These are phyloP conservation scores for Rubus parviflorus DNA, from an alignment of 306 rosid species.

Conservation along the genomic window DNA sequence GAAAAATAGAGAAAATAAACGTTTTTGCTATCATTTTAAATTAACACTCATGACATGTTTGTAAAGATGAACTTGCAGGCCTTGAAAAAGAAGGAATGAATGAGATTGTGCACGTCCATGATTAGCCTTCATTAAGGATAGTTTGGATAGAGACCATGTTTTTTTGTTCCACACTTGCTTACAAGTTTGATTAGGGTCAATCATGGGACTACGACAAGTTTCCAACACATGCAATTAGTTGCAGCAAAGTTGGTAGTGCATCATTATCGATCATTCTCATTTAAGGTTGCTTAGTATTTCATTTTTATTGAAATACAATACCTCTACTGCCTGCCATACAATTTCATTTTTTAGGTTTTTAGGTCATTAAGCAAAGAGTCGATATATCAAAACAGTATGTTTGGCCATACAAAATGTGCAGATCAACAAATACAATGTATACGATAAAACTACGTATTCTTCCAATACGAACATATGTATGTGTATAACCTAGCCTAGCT, in stretches of 20 bases:
- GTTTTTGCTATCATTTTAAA: background rate
- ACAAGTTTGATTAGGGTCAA: background rate
- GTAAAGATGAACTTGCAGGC: background rate
- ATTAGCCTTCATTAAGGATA: constrained; percentile 22
- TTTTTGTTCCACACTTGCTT: background rate
- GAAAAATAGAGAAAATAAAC: background rate
- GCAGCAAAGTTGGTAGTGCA: background rate
- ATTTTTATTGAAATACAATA: constrained; percentile 17
- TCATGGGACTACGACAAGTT: constrained; percentile 3
- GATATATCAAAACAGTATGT: too few species aligned
- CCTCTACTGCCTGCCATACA: too few species aligned
- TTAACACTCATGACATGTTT: background rate
- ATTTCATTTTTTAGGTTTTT: too few species aligned
- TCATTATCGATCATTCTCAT: background rate
- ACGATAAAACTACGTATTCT: too few species aligned
- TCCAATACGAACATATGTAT: background rate
- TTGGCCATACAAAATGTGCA: too few species aligned
- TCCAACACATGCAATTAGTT: constrained; percentile 25
- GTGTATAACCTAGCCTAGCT: background rate
- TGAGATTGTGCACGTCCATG: constrained; percentile 11
- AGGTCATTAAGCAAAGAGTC: too few species aligned
- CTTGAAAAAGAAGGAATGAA: background rate
- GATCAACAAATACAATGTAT: too few species aligned
- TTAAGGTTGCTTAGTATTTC: background rate
- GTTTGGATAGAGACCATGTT: background rate